Base-by-base conservation (phyloP, 257 asterid genomes). In the Salvia hispanica region DNA sequence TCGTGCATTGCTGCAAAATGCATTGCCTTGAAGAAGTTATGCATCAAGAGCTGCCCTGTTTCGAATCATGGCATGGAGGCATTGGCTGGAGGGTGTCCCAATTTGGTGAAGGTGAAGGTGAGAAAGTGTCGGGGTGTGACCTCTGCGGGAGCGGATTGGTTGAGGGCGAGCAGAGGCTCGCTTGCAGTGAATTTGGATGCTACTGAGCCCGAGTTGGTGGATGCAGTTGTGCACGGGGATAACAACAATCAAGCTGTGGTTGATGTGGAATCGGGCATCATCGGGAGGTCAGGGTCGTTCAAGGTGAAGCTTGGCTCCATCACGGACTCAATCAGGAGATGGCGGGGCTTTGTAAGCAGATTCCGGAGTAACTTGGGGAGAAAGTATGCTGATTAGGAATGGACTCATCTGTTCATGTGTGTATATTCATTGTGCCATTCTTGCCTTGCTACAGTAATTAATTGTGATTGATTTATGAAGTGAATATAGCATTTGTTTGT, bases 31-130 rank as follows among this genome's bases (percentile, higher is more conserved):
- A 91, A 72, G 85, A 91, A 91, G 80, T 67, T 91, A 4, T 88
- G 97, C 75, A 91, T 88, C 70, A 91, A 88, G 85, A 86, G 91
- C 72, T 91, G 97, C 71, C 97, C 91, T 0, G 92, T 91, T n/a
- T 79, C 97, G 0, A 89, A 91, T 64, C 83, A 74, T 63, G 93
- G 96, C 16, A 85, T 91, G 75, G 96, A 88, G 66, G 95, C 93
- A 11, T 69, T 91, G 67, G 97, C 95, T 0, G 52, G 78, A n/a
- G 97, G 97, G 15, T 91, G 96, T 21, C 97, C 97, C 39, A 91
- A 89, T 78, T 69, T 91, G 74, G 91, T 89, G 59, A 91, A 91
- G 82, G 88, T 91, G 48, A 91, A 91, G 87, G 87, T 91, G 40
- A 91, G 87, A 84, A 91, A 89, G 81, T 91, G 97, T 74, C 80